Percentiles rank a stretch among this genome's conserved stretches.
These are phyloP conservation scores for Fusarium nodosum DNA, from an alignment of 2,329 filamentous ascomycete genomes.

Conservation along the genomic window DNA sequence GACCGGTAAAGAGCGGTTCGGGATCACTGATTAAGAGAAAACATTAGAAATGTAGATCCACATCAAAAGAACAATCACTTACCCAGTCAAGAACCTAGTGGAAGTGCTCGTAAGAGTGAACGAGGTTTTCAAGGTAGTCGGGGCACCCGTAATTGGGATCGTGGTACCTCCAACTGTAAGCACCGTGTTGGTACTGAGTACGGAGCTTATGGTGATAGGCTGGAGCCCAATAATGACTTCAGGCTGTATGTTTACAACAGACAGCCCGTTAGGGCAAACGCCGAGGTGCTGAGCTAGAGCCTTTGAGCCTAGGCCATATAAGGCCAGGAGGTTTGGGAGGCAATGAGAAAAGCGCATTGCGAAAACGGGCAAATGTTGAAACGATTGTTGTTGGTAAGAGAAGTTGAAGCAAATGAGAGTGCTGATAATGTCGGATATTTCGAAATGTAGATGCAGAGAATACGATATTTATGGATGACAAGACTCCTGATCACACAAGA, in stretches of 20 bases:
- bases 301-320: neutral
- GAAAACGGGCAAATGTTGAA: neutral
- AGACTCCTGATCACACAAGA: too few relatives aligned
- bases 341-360: slow-evolving; percentile 2
- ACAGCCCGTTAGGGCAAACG: slow-evolving; percentile 7
- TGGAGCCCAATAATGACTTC: slow-evolving; percentile 7
- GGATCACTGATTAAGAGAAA: neutral
- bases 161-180: slow-evolving; percentile 8
- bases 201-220: slow-evolving; percentile 5
- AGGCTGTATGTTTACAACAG: slow-evolving; percentile 12
- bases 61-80: neutral
- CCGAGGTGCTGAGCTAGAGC: neutral
- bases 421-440: neutral
- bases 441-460: neutral
- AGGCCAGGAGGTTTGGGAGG: slow-evolving; percentile 4
- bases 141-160: slow-evolving; percentile 8
- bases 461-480: slow-evolving; percentile 9
- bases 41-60: too few relatives aligned
- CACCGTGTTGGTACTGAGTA: neutral
- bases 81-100: slow-evolving; percentile 12
- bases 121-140: slow-evolving; percentile 10
- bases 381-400: neutral
- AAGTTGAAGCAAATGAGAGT: neutral
- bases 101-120: slow-evolving; percentile 7
- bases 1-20: neutral